phyloP scores from a whole-genome alignment of 352 stramenopile genomes.

The Pythium phragmiticola region DNA sequence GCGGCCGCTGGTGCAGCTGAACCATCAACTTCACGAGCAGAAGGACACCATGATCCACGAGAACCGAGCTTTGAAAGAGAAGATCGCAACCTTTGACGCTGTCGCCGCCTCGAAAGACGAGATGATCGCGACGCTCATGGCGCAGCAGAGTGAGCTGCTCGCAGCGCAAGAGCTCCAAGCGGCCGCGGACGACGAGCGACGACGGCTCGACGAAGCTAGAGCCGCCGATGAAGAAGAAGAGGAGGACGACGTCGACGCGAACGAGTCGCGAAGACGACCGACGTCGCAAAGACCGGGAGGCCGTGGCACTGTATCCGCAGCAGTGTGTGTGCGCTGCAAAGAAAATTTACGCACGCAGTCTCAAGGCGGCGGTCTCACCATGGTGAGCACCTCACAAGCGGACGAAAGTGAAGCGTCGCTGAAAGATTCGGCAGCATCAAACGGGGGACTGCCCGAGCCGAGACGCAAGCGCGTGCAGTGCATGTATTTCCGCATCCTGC shows the following conservation, averaged over 20 bases:
- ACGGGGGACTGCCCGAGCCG: constrained; percentile 5
- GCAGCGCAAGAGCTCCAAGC: constrained; percentile 56
- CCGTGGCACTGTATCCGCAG: constrained; percentile 12
- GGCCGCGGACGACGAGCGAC: constrained; percentile 52
- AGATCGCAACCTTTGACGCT: constrained; percentile 38
- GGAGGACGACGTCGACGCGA: constrained; percentile 19
- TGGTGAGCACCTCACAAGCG: background rate
- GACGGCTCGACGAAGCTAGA: constrained; percentile 36
- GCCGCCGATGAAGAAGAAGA: constrained; percentile 42
- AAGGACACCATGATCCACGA: constrained; percentile 36
- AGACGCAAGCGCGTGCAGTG: constrained; percentile 72
- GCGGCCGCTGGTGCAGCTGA: constrained; percentile 50
- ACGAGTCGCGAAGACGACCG: background rate
- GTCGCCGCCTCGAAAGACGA: constrained; percentile 57
- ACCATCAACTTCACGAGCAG: constrained; percentile 42
- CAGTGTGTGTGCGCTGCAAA: constrained; percentile 64
- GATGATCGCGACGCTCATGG: constrained; percentile 65
- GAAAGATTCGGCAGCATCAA: background rate
- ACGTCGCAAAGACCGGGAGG: background rate
- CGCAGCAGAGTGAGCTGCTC: constrained; percentile 74
- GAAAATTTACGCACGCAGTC: constrained; percentile 43
- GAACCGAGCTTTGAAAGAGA: constrained; percentile 37
- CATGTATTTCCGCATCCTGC: constrained; percentile 87
- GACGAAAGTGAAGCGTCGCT: background rate
- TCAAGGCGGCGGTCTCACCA: constrained; percentile 25